phyloP scores from a whole-genome alignment of 805 yeast species.

The Candida alai region DNA sequence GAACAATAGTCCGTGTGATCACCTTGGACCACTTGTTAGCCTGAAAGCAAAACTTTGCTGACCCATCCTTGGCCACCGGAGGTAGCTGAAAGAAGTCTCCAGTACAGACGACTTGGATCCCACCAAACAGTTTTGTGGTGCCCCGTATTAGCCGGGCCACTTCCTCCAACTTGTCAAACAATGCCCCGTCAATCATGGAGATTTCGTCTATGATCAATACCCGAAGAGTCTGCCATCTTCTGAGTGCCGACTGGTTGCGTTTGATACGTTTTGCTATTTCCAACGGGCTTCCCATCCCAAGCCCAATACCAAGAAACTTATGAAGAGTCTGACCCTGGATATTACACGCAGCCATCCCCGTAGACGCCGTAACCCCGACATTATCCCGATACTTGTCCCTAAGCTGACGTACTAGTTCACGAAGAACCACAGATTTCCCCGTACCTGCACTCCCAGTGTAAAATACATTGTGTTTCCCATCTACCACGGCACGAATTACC shows the following conservation, averaged over 20 bases:
- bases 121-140: constrained; percentile 75
- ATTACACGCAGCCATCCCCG: constrained; percentile 93
- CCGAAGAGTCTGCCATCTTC: constrained; percentile 62
- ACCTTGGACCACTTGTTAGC: constrained; percentile 63
- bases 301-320: constrained; percentile 80
- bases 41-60: constrained; percentile 66
- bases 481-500: constrained; percentile 50
- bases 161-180: constrained; percentile 70
- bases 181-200: constrained; percentile 84
- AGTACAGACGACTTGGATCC: constrained; percentile 80
- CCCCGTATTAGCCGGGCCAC: constrained; percentile 61
- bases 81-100: constrained; percentile 98
- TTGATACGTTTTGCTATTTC: constrained; percentile 47
- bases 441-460: constrained; percentile 89
- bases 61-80: constrained; percentile 58
- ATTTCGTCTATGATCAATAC: constrained; percentile 88
- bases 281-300: constrained; percentile 54
- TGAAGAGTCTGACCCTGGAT: constrained; percentile 90
- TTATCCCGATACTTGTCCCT: constrained; percentile 35
- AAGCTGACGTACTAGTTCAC: constrained; percentile 58
- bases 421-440: constrained; percentile 71
- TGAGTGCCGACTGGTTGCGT: constrained; percentile 37
- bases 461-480: constrained; percentile 52
- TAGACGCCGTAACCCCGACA: constrained; percentile 91
- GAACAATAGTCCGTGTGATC: constrained; percentile 61